A percentile compares a stretch with the other conserved stretches of the same genome.
These are phyloP conservation scores for Dentipellis fragilis DNA, from an alignment of 768 basidiomycete species.

Conservation along the genomic window DNA sequence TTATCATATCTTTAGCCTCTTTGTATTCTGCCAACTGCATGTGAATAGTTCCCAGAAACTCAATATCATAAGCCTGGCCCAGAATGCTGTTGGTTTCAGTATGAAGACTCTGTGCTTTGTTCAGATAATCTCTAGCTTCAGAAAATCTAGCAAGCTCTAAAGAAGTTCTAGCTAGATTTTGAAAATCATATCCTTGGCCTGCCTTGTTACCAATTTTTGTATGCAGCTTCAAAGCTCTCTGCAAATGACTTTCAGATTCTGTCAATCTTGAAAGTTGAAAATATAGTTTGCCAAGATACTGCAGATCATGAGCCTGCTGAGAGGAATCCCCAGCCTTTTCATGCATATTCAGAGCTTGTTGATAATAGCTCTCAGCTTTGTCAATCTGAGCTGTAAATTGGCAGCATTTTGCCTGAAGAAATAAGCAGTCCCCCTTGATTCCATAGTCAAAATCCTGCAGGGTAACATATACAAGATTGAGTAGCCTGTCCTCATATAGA, in stretches of 20 bases:
- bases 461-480: not conserved
- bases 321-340: not conserved
- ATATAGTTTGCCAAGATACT: not conserved
- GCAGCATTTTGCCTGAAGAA: not conserved
- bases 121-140: too few relatives aligned
- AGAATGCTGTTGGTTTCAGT: too few relatives aligned
- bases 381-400: not conserved
- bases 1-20: not conserved
- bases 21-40: not conserved
- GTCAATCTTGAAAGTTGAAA: not conserved
- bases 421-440: not conserved
- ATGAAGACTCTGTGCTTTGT: too few relatives aligned
- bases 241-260: not conserved
- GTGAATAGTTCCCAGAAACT: not conserved
- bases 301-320: not conserved
- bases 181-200: too few relatives aligned
- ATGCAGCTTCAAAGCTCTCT: too few relatives aligned
- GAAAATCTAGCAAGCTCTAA: too few relatives aligned
- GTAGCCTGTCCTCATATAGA: not conserved
- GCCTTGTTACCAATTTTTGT: too few relatives aligned
- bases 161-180: too few relatives aligned
- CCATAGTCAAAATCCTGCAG: not conserved
- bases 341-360: not conserved
- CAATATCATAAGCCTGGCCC: not conserved
- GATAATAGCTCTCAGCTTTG: not conserved